Conservation (phyloP, 176 grass and related monocot species). For the Oryza australiensis region DNA sequence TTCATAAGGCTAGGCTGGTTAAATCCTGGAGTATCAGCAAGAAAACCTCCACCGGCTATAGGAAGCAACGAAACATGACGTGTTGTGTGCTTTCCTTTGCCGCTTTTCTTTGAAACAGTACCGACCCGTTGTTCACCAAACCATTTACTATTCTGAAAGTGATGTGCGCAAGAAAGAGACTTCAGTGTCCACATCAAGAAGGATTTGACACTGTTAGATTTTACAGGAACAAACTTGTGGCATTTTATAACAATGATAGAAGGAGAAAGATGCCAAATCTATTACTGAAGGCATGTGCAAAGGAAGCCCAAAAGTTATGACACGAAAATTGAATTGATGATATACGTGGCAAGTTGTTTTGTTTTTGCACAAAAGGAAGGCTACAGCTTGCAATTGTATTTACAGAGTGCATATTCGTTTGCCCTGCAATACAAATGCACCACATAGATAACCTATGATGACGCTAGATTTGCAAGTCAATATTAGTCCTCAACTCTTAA, state of each 20-base stretch:
- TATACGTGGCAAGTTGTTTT: not conserved
- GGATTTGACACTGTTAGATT: not conserved
- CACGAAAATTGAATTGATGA: not conserved
- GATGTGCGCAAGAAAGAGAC: slow-evolving; percentile 15
- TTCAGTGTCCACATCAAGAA: slow-evolving; percentile 16
- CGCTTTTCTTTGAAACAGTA: slow-evolving; percentile 88
- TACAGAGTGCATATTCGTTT: not conserved
- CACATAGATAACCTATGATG: not conserved
- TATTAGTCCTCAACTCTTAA: not conserved
- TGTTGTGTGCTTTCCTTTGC: slow-evolving; percentile 96
- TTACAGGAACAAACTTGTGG: not conserved
- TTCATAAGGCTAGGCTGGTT: slow-evolving; percentile 95
- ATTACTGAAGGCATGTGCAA: not conserved
- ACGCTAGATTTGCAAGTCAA: not conserved
- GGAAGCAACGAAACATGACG: slow-evolving; percentile 94
- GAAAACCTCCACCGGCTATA: slow-evolving; percentile 71
- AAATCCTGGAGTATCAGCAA: slow-evolving; percentile 97
- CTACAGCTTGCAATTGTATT: not conserved
- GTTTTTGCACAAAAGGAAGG: not conserved
- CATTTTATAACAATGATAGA: not conserved
- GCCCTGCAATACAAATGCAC: not conserved
- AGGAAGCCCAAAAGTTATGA: not conserved
- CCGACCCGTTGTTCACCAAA: slow-evolving; percentile 95
- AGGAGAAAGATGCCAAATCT: slow-evolving; percentile 15
- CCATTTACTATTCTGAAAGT: slow-evolving; percentile 84